These are phyloP conservation scores for Astragalus membranaceus DNA, from an alignment of 306 rosid species.

Conservation along the genomic window DNA sequence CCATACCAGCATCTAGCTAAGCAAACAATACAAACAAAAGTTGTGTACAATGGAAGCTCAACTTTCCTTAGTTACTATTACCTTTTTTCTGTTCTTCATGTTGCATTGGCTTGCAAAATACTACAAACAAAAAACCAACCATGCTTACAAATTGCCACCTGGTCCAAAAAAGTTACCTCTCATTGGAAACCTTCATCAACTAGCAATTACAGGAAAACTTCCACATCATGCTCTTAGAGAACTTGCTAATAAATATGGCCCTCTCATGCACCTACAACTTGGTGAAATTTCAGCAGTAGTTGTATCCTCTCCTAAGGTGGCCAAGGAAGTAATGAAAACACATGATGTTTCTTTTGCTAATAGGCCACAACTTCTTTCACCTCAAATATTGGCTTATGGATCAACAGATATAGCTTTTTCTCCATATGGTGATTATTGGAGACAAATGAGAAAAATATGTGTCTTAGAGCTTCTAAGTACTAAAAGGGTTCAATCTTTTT, in stretches of 20 bases:
- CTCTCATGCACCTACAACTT: neutral
- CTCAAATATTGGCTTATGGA: no score
- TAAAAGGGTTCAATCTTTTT: no score
- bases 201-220: neutral
- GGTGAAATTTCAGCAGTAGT: slow-evolving; percentile 7
- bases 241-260: neutral
- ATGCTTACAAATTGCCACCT: neutral
- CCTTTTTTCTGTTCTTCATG: neutral
- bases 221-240: neutral
- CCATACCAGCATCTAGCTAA: no score
- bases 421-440: no score
- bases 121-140: neutral
- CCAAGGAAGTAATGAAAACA: slow-evolving; percentile 4
- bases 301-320: neutral
- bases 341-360: neutral
- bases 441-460: no score
- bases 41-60: neutral
- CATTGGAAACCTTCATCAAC: slow-evolving; percentile 16
- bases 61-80: neutral
- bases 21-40: no score
- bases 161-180: slow-evolving; percentile 7
- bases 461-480: no score
- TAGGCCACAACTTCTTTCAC: neutral
- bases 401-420: no score
- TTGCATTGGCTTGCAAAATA: slow-evolving; percentile 1